A percentile compares a stretch with the other conserved stretches of the same genome.
Evolutionary conservation across 179 eudicot species (phyloP).

Genomic region (Beta macrorhiza): DNA sequence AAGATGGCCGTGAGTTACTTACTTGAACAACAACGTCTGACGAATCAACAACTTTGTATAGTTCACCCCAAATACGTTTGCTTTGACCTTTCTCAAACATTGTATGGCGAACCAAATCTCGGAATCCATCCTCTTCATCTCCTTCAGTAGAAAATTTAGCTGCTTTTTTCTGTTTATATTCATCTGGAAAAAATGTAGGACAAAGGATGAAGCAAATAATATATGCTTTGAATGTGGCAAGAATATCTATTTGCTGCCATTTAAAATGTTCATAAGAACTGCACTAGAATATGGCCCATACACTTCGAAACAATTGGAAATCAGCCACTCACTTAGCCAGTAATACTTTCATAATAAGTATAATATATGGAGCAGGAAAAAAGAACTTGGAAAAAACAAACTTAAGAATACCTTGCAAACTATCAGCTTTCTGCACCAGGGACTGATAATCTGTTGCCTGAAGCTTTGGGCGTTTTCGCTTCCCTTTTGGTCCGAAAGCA

Average conservation of each 20-base stretch:
- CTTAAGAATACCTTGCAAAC: slow-evolving; percentile 53
- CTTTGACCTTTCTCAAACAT: slow-evolving; percentile 99
- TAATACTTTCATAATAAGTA: neutral
- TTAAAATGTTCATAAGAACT: neutral
- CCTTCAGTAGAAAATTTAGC: slow-evolving; percentile 46
- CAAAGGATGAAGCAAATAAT: slow-evolving; percentile 6
- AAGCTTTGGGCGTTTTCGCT: slow-evolving; percentile 86
- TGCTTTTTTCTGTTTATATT: slow-evolving; percentile 64
- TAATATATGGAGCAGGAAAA: neutral
- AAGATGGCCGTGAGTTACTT: slow-evolving; percentile 13
- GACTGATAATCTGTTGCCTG: slow-evolving; percentile 65
- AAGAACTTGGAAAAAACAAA: neutral
- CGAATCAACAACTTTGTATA: slow-evolving; percentile 95
- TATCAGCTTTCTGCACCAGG: slow-evolving; percentile 74
- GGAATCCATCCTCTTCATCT: slow-evolving; percentile 79
- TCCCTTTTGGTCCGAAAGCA: slow-evolving; percentile 83
- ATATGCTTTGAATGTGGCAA: neutral
- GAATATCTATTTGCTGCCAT: neutral
- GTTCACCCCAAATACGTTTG: slow-evolving; percentile 99
- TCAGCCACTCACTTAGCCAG: neutral
- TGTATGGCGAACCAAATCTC: slow-evolving; percentile 86
- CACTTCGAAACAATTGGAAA: neutral
- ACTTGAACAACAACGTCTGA: slow-evolving; percentile 99
- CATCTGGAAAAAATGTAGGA: slow-evolving; percentile 43
- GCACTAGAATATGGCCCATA: neutral